These are phyloP conservation scores for Trichosanthes truncata DNA, from an alignment of 306 rosid species.

Conservation along the genomic window DNA sequence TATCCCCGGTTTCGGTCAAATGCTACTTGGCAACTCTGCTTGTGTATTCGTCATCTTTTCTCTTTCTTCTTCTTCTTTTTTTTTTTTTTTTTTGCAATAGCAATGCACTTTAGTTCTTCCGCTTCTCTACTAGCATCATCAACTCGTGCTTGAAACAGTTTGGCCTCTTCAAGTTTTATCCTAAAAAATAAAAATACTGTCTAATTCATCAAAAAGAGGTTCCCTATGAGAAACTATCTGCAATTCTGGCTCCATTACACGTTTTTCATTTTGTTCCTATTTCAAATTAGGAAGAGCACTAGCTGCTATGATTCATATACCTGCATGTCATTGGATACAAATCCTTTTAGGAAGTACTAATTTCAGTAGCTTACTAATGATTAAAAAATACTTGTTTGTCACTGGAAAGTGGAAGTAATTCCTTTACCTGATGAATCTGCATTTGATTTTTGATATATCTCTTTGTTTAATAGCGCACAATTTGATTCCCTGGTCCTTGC, in stretches of 20 bases:
- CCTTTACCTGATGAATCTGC: background rate
- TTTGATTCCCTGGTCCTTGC: background rate
- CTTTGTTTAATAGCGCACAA: background rate
- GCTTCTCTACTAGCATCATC: conserved; percentile 89
- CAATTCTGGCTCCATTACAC: conserved; percentile 37
- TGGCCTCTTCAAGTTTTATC: conserved; percentile 72
- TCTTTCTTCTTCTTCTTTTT: conserved; percentile 21
- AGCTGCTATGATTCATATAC: conserved; percentile 17
- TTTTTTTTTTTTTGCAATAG: conserved; percentile 69
- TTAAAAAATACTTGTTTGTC: background rate
- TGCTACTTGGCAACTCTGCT: conserved; percentile 51
- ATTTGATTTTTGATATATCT: background rate
- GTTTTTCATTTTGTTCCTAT: conserved; percentile 50
- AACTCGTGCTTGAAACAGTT: conserved; percentile 77
- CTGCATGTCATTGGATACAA: background rate
- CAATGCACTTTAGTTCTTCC: conserved; percentile 67
- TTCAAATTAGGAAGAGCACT: conserved; percentile 47
- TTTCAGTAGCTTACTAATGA: background rate
- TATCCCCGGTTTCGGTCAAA: conserved; percentile 45
- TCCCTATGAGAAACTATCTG: conserved; percentile 52
- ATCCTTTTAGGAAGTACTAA: background rate
- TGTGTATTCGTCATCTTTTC: conserved; percentile 42
- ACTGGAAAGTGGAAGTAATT: background rate
- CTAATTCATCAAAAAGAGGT: conserved; percentile 64
- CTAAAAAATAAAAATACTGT: conserved; percentile 37